Base-by-base conservation (phyloP, 352 stramenopile species). In the Globisporangium heterothallicum region DNA sequence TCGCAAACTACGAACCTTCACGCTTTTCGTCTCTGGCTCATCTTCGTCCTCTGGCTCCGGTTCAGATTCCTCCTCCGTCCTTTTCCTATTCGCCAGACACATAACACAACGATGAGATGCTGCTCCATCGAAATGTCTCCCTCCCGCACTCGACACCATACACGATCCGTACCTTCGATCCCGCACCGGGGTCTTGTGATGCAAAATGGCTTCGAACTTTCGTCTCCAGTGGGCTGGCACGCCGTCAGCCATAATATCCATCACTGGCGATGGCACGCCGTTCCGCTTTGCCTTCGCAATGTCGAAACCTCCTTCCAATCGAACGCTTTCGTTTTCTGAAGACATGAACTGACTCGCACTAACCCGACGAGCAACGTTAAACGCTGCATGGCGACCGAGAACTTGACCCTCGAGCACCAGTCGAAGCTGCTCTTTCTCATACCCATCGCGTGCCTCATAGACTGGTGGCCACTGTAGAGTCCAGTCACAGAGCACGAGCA, bases 231-330 rank as follows among this genome's bases (percentile, higher is more conserved):
- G 68, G 12, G 63, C 47, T 16, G 79, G 79, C n/a, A 90, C 64
- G 1, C 79, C 79, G 1, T 78, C 68, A 5, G 66, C 34, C 57
- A 90, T 58, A 16, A 86, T 38, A 38, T 83, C 71, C 49, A 82
- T 64, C 34, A 75, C 66, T 4, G 53, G 45, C 0, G 56, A 36
- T 26, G 79, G 77, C 10, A 86, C 59, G 1, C 68, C 66, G 14
- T 41, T 58, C 22, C 58, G 46, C 21, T 49, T 62, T 0, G 72
- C 70, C 2, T 55, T 49, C 8, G 78, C 60, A 29, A 69, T 68
- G 27, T 83, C 64, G 4, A 86, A 43, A 16, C 54, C 65, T 0
- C 75, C 79, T 14, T 63, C 54, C 32, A 89, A 53, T 21, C 48
- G 30, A 29, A 89, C 64, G 22, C 63, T 70, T n/a, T 71, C 62